Evolutionary conservation across 768 basidiomycete genomes (phyloP), one percentile per base, ranked within the genome.

Genomic region (Chalciporus piperatus): DNA sequence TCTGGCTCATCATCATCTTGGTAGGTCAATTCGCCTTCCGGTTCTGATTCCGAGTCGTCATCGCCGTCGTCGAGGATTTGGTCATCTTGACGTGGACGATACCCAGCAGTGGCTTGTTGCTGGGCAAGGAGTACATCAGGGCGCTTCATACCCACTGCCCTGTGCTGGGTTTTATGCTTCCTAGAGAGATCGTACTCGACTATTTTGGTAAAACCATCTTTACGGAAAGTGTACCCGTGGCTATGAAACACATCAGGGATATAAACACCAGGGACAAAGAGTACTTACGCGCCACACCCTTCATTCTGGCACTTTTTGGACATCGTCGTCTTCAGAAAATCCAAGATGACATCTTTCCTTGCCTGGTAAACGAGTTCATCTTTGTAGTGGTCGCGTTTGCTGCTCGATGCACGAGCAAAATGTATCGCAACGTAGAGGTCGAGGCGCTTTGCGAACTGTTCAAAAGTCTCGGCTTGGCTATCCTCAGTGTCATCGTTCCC

Each of bases 181-280:
- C 68, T 45, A 6, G 90, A 76, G 28, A 98, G 78, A 60, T 95
- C 94, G 63, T 92, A 91, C 72, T 98, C 94, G 64, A 98, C 87
- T 49, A 99, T 80, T 72, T 98, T 98, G 45, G 89, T 92, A 68
- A 89, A 78, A 0, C 91, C 92, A 64, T 99, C 97, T 69, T 92
- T 98, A 47, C 95, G 87, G 71, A 89, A 92, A 0, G 93, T 92
- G 66, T 91, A 94, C 3, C 80, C 84, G 59, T 79, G 70, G 25
- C 92, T 95, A 44, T 33, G 13, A 35, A n/a, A 43, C 40, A 8
- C 35, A 19, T 59, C 37, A 60, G 32, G n/a, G 37, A 32, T 17
- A 20, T 41, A 16, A 48, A 55, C 45, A 17, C 20, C 23, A n/a
- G 16, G 20, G 27, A 52, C 41, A 42, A 28, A 57, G 33, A 33